Evolutionary conservation across 768 basidiomycete genomes (phyloP), one percentile per base, ranked within the genome.

Genomic region (Pleurotus salmoneostramineus): DNA sequence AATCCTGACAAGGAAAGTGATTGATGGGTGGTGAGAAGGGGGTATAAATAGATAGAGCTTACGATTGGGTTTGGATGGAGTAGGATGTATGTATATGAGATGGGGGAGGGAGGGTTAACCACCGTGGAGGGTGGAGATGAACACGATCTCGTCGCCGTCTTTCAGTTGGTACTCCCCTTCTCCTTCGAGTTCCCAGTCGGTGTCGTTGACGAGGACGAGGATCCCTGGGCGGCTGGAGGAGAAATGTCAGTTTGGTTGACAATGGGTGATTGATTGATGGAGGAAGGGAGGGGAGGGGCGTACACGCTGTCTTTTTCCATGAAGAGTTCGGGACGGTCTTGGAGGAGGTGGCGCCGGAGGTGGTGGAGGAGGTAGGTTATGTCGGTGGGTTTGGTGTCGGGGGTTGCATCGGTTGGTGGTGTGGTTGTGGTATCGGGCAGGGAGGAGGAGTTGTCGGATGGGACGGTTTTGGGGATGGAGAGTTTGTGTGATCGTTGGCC

Each of bases 161-260:
- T 89, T 74, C 58, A 98, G 73, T 61, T 74, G 76, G 68, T 96
- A 97, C 5, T 90, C 87, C 17, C 92, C 87, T 69, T 98, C 96
- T 35, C 93, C 94, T 69, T 98, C 96, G 5, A 98, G 77, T 71
- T 98, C 95, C 96, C 96, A 98, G 65, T 98, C 96, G 1, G 92
- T 92, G 64, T 96, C 92, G 66, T 98, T 98, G 56, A 99, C 84
- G n/a, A 99, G 78, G 3, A 98, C 96, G 3, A 99, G 77, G 37
- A 99, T 97, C 0, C 97, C 97, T 0, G 97, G 97, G 6, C 97
- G 94, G 40, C 97, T 96, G 65, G 1, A 34, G 40, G 8, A n/a
- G 50, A 11, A 36, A 4, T 1, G 21, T 17, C 47, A 48, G 37
- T 40, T n/a, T 40, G 37, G 37, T 40, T 35, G 42, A 27, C 17